Conservation (phyloP, 2,329 filamentous ascomycete genomes). For the Aspergillus quadrilineatus region DNA sequence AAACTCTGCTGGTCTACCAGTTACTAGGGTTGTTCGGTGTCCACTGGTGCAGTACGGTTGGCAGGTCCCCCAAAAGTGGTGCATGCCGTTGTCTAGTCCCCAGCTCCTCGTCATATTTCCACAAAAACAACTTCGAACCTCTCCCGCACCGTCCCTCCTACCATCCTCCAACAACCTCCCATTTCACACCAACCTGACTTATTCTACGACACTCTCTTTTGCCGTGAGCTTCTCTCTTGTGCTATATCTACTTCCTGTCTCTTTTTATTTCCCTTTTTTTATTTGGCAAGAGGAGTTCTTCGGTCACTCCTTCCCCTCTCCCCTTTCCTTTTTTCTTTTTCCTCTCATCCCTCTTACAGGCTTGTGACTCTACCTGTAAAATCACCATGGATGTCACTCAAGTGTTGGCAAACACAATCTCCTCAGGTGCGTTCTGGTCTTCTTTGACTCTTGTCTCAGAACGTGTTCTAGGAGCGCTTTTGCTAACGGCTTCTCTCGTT, state of each 20-base stretch:
- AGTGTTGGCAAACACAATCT: slow-evolving; percentile 96
- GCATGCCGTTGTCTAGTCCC: neutral
- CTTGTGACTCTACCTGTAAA: slow-evolving; percentile 24
- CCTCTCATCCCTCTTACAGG: slow-evolving; percentile 16
- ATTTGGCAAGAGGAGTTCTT: slow-evolving; percentile 19
- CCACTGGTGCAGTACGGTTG: neutral
- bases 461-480: slow-evolving; percentile 2
- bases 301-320: slow-evolving; percentile 13
- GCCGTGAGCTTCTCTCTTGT: slow-evolving; percentile 19
- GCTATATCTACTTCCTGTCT: slow-evolving; percentile 9
- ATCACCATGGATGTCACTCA: slow-evolving; percentile 91
- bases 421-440: slow-evolving; percentile 67
- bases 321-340: slow-evolving; percentile 21
- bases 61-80: neutral
- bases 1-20: neutral
- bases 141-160: slow-evolving; percentile 21
- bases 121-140: slow-evolving; percentile 35
- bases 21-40: neutral
- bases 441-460: neutral
- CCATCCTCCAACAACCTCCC: neutral
- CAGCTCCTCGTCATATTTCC: slow-evolving; percentile 36
- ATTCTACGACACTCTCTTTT: slow-evolving; percentile 24
- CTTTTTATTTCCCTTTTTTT: slow-evolving; percentile 13
- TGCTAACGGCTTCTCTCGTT: slow-evolving; percentile 35
- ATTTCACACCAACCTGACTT: neutral